These are phyloP conservation scores for Silene latifolia DNA, from an alignment of 148 eudicot genomes.

Conservation along the genomic window DNA sequence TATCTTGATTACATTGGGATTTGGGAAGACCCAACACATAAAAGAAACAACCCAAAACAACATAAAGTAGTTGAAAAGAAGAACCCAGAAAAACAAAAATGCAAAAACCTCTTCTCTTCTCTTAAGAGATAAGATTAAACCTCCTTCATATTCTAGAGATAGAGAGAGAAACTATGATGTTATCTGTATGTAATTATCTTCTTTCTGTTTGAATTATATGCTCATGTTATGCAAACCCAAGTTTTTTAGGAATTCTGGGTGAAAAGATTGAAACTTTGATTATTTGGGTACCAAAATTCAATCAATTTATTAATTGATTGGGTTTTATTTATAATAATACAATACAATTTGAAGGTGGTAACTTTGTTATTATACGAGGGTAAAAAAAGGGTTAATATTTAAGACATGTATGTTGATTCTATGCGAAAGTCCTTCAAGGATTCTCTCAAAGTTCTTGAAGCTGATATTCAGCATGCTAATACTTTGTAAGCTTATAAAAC, in stretches of 20 bases:
- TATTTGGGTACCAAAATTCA: background rate
- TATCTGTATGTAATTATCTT: background rate
- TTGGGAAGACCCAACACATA: no score
- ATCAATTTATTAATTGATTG: background rate
- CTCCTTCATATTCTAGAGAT: no score
- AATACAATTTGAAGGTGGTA: background rate
- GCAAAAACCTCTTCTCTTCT: slow-evolving; percentile 1
- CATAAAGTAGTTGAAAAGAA: background rate
- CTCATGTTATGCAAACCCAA: no score
- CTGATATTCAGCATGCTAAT: slow-evolving; percentile 96
- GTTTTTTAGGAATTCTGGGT: slow-evolving; percentile 1
- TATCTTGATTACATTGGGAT: background rate
- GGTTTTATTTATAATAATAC: background rate
- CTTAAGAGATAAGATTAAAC: no score
- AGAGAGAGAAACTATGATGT: background rate
- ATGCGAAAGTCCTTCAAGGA: slow-evolving; percentile 91
- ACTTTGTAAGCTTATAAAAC: slow-evolving; percentile 44
- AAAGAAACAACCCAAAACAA: no score
- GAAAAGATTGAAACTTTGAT: background rate
- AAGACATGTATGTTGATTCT: slow-evolving; percentile 54
- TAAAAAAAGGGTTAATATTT: background rate
- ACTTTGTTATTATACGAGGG: background rate
- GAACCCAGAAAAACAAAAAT: slow-evolving; percentile 22
- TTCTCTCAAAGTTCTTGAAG: slow-evolving; percentile 94
- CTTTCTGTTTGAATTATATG: background rate